phyloP scores from a whole-genome alignment of 441 rosid genomes.

The Croton setiger region DNA sequence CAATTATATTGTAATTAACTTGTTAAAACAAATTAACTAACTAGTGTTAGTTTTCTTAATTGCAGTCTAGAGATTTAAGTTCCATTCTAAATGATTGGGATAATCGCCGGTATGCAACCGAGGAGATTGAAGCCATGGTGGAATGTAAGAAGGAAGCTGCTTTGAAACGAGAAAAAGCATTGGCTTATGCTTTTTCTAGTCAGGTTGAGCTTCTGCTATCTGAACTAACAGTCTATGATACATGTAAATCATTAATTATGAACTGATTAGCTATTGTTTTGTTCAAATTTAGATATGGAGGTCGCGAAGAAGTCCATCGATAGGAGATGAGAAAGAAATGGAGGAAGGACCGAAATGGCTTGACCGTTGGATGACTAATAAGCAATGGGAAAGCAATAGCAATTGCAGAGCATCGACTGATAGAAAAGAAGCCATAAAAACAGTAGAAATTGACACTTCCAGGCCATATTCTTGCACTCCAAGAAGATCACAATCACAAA shows the following conservation, averaged over 20 bases:
- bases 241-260: background rate
- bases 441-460: constrained; percentile 73
- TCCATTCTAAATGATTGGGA: constrained; percentile 59
- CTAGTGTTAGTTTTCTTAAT: background rate
- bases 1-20: too few relatives aligned
- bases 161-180: constrained; percentile 66
- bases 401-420: constrained; percentile 57
- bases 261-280: background rate
- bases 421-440: constrained; percentile 56
- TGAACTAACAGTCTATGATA: background rate
- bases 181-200: constrained; percentile 65
- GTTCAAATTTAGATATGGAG: constrained; percentile 41
- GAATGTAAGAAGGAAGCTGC: constrained; percentile 59
- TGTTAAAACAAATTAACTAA: too few relatives aligned
- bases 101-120: constrained; percentile 28
- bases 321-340: constrained; percentile 38
- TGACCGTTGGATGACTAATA: constrained; percentile 57
- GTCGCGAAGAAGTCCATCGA: constrained; percentile 36
- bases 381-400: constrained; percentile 40
- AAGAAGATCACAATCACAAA: constrained; percentile 25
- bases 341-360: constrained; percentile 54
- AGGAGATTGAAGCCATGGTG: constrained; percentile 38
- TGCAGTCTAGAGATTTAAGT: constrained; percentile 68
- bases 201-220: constrained; percentile 26
- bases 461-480: constrained; percentile 37